Evolutionary conservation across 768 basidiomycete species (phyloP).

Genomic region (Lactarius sanguifluus): DNA sequence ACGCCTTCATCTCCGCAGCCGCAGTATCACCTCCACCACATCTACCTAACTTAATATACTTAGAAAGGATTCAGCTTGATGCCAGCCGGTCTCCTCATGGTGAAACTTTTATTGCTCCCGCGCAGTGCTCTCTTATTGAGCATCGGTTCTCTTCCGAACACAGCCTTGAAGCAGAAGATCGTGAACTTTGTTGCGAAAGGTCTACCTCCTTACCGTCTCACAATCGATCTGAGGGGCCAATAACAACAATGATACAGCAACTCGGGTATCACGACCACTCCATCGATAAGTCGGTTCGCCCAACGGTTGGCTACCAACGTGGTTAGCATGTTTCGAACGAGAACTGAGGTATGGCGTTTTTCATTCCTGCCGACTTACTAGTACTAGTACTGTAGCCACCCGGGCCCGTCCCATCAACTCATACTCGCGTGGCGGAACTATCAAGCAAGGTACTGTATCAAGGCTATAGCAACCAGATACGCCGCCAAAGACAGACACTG

Average conservation of each 20-base stretch:
- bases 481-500: not conserved
- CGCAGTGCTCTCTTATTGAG: not conserved
- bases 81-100: not conserved
- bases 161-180: not conserved
- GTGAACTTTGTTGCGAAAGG: not conserved
- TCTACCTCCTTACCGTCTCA: not conserved
- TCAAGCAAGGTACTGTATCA: not conserved
- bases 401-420: not conserved
- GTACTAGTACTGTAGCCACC: not conserved
- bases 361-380: not conserved
- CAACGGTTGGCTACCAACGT: not conserved
- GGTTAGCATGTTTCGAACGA: not conserved
- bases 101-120: not conserved
- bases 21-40: slow-evolving; percentile 1
- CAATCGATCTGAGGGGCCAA: not conserved
- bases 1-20: slow-evolving; percentile 8
- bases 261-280: not conserved
- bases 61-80: not conserved
- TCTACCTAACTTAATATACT: not conserved
- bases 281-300: not conserved
- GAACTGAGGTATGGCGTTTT: not conserved
- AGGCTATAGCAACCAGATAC: not conserved
- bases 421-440: not conserved
- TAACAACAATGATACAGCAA: not conserved
- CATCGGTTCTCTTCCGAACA: not conserved